Percentiles rank a stretch among this genome's conserved stretches.
phyloP scores from a whole-genome alignment of 1,284 basidiomycete genomes.

The Fomitiporia mediterranea region DNA sequence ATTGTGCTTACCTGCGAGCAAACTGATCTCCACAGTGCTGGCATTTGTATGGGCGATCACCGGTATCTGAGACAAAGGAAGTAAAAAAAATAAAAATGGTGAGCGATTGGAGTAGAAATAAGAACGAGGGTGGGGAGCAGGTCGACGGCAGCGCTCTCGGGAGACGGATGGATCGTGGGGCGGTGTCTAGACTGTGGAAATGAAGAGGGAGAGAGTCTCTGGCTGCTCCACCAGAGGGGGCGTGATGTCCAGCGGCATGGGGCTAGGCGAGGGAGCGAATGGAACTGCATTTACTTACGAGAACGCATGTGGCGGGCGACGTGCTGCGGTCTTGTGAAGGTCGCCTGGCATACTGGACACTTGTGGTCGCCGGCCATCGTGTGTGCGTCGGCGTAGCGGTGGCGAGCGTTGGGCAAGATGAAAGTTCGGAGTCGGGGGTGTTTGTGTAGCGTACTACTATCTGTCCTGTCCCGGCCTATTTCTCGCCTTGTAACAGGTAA shows the following conservation, averaged over 20 bases:
- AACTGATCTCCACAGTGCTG: conserved; percentile 87
- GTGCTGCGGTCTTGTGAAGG: conserved; percentile 86
- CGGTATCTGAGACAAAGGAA: conserved; percentile 60
- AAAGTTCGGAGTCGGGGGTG: not conserved
- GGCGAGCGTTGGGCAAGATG: not conserved
- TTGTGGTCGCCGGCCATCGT: conserved; percentile 66
- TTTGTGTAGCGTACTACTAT: too few relatives aligned
- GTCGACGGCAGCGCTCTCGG: not conserved
- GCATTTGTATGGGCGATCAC: conserved; percentile 88
- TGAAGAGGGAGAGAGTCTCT: not conserved
- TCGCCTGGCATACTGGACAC: conserved; percentile 81
- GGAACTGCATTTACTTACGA: conserved; percentile 48
- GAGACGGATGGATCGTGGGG: not conserved
- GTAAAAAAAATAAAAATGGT: conserved; percentile 17
- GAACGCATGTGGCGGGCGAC: conserved; percentile 87
- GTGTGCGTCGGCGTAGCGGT: not conserved
- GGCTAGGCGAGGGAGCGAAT: conserved; percentile 14
- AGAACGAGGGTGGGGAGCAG: conserved; percentile 11
- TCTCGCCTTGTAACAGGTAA: not conserved
- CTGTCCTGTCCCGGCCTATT: not conserved
- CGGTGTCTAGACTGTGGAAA: not conserved
- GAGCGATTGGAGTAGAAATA: conserved; percentile 21
- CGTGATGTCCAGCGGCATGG: conserved; percentile 10
- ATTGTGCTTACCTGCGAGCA: conserved; percentile 62
- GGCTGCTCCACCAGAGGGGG: not conserved